Evolutionary conservation across 2,329 filamentous ascomycete genomes (phyloP), one percentile per base, ranked within the genome.

Genomic region (Clonostachys solani): DNA sequence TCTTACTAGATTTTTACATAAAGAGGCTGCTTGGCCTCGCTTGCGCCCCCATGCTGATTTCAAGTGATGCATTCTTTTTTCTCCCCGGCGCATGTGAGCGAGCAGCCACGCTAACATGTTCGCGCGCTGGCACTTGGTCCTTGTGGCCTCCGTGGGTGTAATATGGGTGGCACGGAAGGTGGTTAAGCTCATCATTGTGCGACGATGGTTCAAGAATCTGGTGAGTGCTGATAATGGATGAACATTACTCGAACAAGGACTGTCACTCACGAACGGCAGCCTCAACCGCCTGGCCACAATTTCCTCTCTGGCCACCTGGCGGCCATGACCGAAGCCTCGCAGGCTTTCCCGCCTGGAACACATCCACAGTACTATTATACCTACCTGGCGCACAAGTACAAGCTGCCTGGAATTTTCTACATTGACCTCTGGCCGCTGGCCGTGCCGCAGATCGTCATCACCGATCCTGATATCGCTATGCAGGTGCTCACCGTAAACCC

Each of bases 371-470:
- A 47, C 18, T 50, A 51, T 40, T 51, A 55, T 33, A 60, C 58
- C 12, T 48, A 56, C 37, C 49, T 60, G 17, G 51, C 54, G 5
- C 50, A 54, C 15, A 55, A 52, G 23, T 59, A 62, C 48, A 42
- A 50, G 29, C 49, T 62, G 10, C 47, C 54, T 16, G 60, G 55
- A 42, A 46, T 63, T 35, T 62, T 55, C 49, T 62, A 62, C 47
- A 49, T 63, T 23, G 59, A 63, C 46, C 51, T 62, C 17, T 62
- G 60, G 60, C 60, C 60, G 6, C 38, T 62, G 17, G 52, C 52
- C 37, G 50, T 53, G 15, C 49, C 54, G 10, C 56, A 56, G 40
- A 50, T 61, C 23, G 49, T 63, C 42, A 37, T 62, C 45, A 56
- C 53, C 16, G 54, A 58, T 19, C 59, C 60, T 10, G 55, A 56